Conservation (phyloP, 2,329 filamentous ascomycete genomes). For the Calonectria montana region DNA sequence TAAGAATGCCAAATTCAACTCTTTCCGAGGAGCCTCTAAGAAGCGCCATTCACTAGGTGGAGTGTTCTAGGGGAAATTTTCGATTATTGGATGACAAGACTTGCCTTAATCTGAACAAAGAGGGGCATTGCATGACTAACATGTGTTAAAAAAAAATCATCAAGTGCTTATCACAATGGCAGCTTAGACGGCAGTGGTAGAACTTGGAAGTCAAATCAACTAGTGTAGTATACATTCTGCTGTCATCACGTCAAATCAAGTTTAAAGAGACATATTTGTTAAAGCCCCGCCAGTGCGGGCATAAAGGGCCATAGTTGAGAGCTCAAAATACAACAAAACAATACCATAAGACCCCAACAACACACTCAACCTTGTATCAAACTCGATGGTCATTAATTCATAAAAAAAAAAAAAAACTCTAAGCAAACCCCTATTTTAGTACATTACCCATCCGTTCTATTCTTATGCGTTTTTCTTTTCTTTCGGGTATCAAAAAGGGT, state of each 20-base stretch:
- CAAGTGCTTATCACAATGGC: background rate
- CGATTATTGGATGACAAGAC: background rate
- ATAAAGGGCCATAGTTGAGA: slow-evolving; percentile 4
- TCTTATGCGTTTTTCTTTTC: slow-evolving; percentile 16
- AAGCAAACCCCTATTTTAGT: slow-evolving; percentile 40
- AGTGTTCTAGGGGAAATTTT: background rate
- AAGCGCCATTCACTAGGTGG: background rate
- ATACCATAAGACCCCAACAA: slow-evolving; percentile 21
- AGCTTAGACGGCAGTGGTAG: too few species aligned
- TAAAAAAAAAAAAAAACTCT: slow-evolving; percentile 42
- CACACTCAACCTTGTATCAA: slow-evolving; percentile 18
- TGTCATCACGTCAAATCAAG: background rate
- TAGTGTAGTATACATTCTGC: slow-evolving; percentile 17
- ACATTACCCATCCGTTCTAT: slow-evolving; percentile 40
- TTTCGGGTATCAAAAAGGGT: slow-evolving; percentile 47
- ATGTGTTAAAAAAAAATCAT: background rate
- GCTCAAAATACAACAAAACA: slow-evolving; percentile 7
- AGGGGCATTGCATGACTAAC: background rate
- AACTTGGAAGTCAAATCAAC: background rate
- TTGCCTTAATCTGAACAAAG: too few species aligned
- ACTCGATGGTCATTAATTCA: slow-evolving; percentile 45
- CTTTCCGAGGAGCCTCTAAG: background rate
- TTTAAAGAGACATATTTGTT: background rate
- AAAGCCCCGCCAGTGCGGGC: background rate
- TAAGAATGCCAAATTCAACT: too few species aligned